These are phyloP conservation scores for Diutina pseudorugosa DNA, from an alignment of 1,139 yeast genomes.

Conservation along the genomic window DNA sequence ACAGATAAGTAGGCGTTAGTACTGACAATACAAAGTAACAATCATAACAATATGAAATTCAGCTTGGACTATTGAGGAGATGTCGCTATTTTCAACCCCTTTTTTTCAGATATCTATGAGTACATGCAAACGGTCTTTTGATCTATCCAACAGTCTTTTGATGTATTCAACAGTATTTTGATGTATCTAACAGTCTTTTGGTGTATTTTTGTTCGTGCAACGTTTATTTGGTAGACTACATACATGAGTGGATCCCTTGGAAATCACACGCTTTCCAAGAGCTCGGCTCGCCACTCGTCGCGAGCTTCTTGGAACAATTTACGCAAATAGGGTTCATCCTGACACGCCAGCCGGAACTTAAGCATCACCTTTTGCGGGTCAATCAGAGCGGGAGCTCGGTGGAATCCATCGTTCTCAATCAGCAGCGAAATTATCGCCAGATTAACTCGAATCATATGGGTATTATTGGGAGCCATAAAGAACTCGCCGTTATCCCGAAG, in stretches of 20 bases:
- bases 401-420: slow-evolving; percentile 20
- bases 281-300: slow-evolving; percentile 17
- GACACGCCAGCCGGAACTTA: slow-evolving; percentile 53
- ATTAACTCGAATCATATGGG: slow-evolving; percentile 56
- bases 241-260: neutral
- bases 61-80: no score
- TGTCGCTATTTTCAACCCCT: no score
- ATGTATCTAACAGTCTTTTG: no score
- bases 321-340: slow-evolving; percentile 33
- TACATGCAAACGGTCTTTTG: no score
- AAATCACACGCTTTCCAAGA: neutral
- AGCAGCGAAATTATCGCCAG: slow-evolving; percentile 15
- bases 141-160: no score
- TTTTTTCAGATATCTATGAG: no score
- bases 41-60: no score
- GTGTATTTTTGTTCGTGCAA: neutral
- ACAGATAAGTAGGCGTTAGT: no score
- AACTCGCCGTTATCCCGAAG: slow-evolving; percentile 71
- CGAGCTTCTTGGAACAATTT: slow-evolving; percentile 50
- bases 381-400: slow-evolving; percentile 1
- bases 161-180: no score
- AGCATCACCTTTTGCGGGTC: slow-evolving; percentile 69
- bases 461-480: slow-evolving; percentile 71
- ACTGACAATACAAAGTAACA: no score
- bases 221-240: no score